phyloP scores from a whole-genome alignment of 2,329 filamentous ascomycete genomes.

The Pseudocercospora macadamiae region DNA sequence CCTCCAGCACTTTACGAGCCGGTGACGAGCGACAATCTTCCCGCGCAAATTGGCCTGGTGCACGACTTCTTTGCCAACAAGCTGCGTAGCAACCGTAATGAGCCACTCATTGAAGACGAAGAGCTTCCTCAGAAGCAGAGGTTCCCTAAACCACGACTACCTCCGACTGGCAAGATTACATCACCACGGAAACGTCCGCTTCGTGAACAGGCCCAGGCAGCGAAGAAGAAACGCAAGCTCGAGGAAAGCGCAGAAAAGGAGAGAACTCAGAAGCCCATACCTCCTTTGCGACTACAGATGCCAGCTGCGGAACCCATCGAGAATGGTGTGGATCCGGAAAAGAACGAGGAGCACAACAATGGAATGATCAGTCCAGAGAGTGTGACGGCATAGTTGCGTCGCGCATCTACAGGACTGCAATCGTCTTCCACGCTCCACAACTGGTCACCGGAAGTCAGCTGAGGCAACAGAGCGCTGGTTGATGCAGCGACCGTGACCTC shows the following conservation, averaged over 20 bases:
- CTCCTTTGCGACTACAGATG: slow-evolving; percentile 52
- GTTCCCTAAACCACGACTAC: slow-evolving; percentile 61
- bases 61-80: slow-evolving; percentile 91
- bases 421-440: too few relatives aligned
- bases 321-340: slow-evolving; percentile 62
- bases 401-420: too few relatives aligned
- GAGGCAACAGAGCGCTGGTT: too few relatives aligned
- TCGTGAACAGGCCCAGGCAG: slow-evolving; percentile 78
- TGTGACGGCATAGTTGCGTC: slow-evolving; percentile 50
- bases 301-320: slow-evolving; percentile 43
- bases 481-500: too few relatives aligned
- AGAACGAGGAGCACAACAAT: slow-evolving; percentile 64
- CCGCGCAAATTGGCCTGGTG: slow-evolving; percentile 81
- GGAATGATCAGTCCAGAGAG: slow-evolving; percentile 88
- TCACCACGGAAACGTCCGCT: slow-evolving; percentile 81
- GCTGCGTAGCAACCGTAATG: slow-evolving; percentile 78
- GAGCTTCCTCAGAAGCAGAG: slow-evolving; percentile 92
- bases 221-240: slow-evolving; percentile 83
- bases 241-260: slow-evolving; percentile 48
- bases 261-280: slow-evolving; percentile 51
- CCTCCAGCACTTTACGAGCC: slow-evolving; percentile 71
- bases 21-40: slow-evolving; percentile 76
- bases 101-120: slow-evolving; percentile 88
- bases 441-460: too few relatives aligned
- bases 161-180: slow-evolving; percentile 83